Conservation (phyloP, 2,329 filamentous ascomycete genomes). For the Graphilbum ipis-grandicollis region DNA sequence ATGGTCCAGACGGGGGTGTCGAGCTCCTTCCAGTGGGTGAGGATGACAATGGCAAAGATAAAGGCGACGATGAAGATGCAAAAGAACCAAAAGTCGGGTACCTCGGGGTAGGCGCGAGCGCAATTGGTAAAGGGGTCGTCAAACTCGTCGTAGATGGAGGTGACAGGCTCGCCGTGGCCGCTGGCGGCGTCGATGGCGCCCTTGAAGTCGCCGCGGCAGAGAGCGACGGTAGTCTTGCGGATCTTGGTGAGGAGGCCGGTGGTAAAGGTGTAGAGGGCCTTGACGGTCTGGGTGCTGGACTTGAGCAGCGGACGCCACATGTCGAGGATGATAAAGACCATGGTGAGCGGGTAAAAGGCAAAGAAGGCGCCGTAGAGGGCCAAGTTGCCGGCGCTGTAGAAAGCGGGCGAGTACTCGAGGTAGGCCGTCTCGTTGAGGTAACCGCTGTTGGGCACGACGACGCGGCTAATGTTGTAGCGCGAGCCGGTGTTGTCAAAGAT, state of each 20-base stretch:
- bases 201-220: not conserved
- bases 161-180: not conserved
- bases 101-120: constrained; percentile 1
- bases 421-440: constrained; percentile 29
- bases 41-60: constrained; percentile 1
- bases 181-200: not conserved
- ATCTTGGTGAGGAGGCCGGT: not conserved
- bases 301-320: constrained; percentile 2
- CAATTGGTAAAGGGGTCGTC: constrained; percentile 1
- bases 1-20: constrained; percentile 2
- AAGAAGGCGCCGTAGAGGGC: constrained; percentile 38
- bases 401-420: constrained; percentile 31
- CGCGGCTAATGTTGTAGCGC: constrained; percentile 27
- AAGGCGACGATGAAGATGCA: constrained; percentile 1
- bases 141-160: constrained; percentile 1
- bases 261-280: not conserved
- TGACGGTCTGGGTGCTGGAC: constrained; percentile 2
- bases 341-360: constrained; percentile 31
- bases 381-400: constrained; percentile 29
- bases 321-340: constrained; percentile 33
- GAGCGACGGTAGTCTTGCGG: not conserved
- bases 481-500: constrained; percentile 31
- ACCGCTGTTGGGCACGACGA: constrained; percentile 21
- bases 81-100: constrained; percentile 2
- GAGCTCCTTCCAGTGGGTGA: not conserved